phyloP scores from a whole-genome alignment of 805 yeast species.

The Suhomyces sp. region DNA sequence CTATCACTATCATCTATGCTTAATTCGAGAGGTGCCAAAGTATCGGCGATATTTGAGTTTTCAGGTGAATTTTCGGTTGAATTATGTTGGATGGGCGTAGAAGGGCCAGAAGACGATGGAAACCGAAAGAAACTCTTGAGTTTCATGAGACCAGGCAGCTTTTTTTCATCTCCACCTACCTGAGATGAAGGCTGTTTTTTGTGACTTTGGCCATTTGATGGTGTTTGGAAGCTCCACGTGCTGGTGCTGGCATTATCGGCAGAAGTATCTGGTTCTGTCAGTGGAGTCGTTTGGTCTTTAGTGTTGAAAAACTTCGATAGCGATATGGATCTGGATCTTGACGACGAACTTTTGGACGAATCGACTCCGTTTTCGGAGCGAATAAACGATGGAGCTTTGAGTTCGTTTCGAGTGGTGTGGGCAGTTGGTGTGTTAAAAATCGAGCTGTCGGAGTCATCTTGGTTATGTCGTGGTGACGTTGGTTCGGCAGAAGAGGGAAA shows the following conservation, averaged over 20 bases:
- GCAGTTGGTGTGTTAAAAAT: conserved; percentile 3
- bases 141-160: conserved; percentile 24
- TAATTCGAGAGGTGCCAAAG: background rate
- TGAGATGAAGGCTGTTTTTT: conserved; percentile 3
- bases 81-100: background rate
- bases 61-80: background rate
- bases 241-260: background rate
- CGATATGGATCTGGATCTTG: conserved; percentile 24
- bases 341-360: conserved; percentile 4
- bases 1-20: background rate
- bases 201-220: background rate
- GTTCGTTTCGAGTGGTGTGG: background rate
- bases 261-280: background rate
- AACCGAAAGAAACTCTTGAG: conserved; percentile 29
- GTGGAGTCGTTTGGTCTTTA: conserved; percentile 13
- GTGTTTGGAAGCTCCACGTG: background rate
- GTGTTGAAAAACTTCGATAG: conserved; percentile 25
- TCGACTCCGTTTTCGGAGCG: conserved; percentile 8
- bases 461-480: background rate
- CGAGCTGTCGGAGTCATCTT: background rate
- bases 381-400: conserved; percentile 11
- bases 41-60: background rate
- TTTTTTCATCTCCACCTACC: conserved; percentile 9
- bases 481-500: conserved; percentile 7
- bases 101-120: conserved; percentile 6